Evolutionary conservation across 208 protist species (phyloP).

Genomic region (Naegleria gruberi): DNA sequence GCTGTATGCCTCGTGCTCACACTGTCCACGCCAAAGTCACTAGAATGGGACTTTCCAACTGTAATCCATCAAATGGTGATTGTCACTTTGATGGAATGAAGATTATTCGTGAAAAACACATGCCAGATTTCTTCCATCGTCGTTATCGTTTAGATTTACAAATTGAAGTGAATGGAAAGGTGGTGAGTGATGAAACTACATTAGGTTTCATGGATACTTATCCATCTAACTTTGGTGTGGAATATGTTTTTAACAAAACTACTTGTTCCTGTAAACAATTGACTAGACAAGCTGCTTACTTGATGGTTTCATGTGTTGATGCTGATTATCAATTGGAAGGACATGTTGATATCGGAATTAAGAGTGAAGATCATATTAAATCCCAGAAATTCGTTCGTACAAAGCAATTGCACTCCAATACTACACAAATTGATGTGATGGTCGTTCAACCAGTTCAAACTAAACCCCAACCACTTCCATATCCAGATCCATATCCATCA

Average conservation of each 20-base stretch:
- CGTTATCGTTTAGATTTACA: neutral
- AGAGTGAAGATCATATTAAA: neutral
- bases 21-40: neutral
- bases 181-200: neutral
- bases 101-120: neutral
- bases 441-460: neutral
- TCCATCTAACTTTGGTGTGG: neutral
- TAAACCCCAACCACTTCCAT: neutral
- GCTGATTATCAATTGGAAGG: neutral
- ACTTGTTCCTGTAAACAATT: neutral
- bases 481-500: neutral
- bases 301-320: neutral
- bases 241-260: neutral
- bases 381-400: neutral
- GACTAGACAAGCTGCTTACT: neutral
- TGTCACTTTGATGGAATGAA: neutral
- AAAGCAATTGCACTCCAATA: neutral
- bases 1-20: neutral
- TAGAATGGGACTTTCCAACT: neutral
- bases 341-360: neutral
- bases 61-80: neutral
- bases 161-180: neutral
- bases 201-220: neutral
- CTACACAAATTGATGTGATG: neutral
- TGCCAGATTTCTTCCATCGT: neutral